Evolutionary conservation across 495 filamentous ascomycete species (phyloP), one percentile per base, ranked within the genome.

Genomic region (Hypoxylon rickii): DNA sequence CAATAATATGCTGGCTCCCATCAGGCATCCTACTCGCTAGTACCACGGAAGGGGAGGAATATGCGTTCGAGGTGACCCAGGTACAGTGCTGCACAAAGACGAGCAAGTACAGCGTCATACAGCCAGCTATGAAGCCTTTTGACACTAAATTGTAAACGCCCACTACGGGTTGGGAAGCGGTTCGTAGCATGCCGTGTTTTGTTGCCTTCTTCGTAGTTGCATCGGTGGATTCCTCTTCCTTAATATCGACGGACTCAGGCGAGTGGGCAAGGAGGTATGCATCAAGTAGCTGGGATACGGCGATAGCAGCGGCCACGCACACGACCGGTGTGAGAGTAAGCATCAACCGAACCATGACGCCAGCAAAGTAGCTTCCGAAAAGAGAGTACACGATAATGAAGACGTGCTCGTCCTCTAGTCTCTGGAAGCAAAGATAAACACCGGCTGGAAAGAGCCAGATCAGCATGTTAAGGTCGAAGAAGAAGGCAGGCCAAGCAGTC

Each of bases 401-500:
- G 29, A 99, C 95, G 58, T 99, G 95, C 77, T 99, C 92, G 70
- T 99, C 95, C 61, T 85, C 87, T 21, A 99, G 82, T 21, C 87
- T 84, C 69, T 89, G 87, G 84, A 97, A 99, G 76, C 91, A 96
- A 80, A 99, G 88, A 75, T 96, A 99, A 47, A 99, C 90, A 73
- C 95, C 95, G 16, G 94, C 95, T 1, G 95, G 95, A 84, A 99
- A 97, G 45, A 97, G 86, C 92, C 92, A 99, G 74, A 99, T 96
- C 55, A 99, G 79, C 79, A 99, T 84, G 75, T 96, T 96, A 61
- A 99, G 81, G 64, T 99, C 95, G 71, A 99, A 99, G 77, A 97
- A 99, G 83, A 97, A 99, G 26, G 95, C 92, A 6, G 95, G 95
- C 95, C 95, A 99, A n/a, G 95, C 95, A 19, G 95, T 99, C 10